Conservation (phyloP, 2,329 filamentous ascomycete genomes). For the Cercospora nicotianae region DNA sequence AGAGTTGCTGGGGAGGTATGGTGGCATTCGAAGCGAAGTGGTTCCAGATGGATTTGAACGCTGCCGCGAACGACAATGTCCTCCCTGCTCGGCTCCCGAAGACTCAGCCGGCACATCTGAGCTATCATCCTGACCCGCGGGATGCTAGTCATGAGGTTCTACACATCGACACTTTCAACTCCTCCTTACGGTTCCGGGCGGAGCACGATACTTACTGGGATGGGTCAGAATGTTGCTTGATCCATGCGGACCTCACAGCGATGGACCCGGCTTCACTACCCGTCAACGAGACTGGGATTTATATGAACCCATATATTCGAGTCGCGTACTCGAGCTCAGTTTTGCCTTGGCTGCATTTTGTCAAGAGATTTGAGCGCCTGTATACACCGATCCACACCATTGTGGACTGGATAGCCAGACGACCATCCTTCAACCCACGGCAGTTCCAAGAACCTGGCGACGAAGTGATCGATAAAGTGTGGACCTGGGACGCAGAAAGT, state of each 20-base stretch:
- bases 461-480: conserved; percentile 53
- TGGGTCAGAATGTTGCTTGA: conserved; percentile 51
- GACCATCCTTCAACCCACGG: conserved; percentile 63
- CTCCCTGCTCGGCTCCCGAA: not conserved
- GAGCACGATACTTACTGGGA: conserved; percentile 49
- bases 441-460: conserved; percentile 61
- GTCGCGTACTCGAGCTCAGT: conserved; percentile 64
- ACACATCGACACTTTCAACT: conserved; percentile 36
- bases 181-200: conserved; percentile 45
- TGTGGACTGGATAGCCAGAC: conserved; percentile 54
- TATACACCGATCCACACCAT: conserved; percentile 61
- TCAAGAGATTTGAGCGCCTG: conserved; percentile 65
- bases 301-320: conserved; percentile 73
- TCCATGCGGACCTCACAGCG: conserved; percentile 47
- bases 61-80: not conserved
- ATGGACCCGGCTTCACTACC: conserved; percentile 30
- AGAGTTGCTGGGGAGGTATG: conserved; percentile 78
- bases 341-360: conserved; percentile 59
- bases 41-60: conserved; percentile 49
- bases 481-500: conserved; percentile 47
- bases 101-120: conserved; percentile 10
- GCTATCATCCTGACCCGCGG: conserved; percentile 16
- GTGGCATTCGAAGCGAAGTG: conserved; percentile 63
- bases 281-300: conserved; percentile 58
- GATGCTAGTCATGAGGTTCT: conserved; percentile 1